Base-by-base conservation (phyloP, 2,329 filamentous ascomycete genomes). In the Boeremia lycopersici region DNA sequence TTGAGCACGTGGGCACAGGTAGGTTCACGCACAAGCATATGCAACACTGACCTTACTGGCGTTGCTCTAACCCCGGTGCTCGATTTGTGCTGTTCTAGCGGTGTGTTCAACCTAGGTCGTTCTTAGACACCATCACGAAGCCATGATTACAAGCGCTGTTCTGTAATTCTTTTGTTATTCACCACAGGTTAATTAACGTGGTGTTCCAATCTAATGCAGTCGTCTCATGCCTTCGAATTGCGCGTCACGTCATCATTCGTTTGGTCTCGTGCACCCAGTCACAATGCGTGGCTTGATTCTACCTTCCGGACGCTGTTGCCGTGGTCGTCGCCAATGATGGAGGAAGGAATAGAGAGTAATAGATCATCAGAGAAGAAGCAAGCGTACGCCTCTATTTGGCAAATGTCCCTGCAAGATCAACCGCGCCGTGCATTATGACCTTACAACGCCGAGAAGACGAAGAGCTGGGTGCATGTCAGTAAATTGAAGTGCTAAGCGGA, bases 381-480 rank as follows among this genome's bases (percentile, higher is more conserved):
- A 56, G 49, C 51, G 49, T 54, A 59, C 64, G 63, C 62, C 62
- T 69, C 68, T 68, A 65, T 61, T 55, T 66, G 60, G 62, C 60
- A 56, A 64, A 60, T 65, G 59, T 62, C 60, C 54, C 59, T 60
- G 59, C 54, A 56, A 60, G 61, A 64, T 63, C 59, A 46, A 62
- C 59, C 56, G 56, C 55, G 62, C 60, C 61, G 61, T 61, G 38
- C 48, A 60, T 33, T 58, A 59, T 49, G 48, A 34, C 51, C 53
- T 72, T 79, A 82, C 72, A 82, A 76, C 67, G 80, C 80, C 55
- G 80, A 82, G 74, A 82, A 82, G 65, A 82, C 80, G 69, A 82
- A 82, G 64, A 82, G 79, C 80, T 82, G 64, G n/a, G 19, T n/a
- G 31, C 25, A n/a, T 36, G 56, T 64, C 50, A 65, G 61, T 33